Evolutionary conservation across 73 alveolate genomes (phyloP), one percentile per base, ranked within the genome.

Genomic region (Paramecium primaurelia): DNA sequence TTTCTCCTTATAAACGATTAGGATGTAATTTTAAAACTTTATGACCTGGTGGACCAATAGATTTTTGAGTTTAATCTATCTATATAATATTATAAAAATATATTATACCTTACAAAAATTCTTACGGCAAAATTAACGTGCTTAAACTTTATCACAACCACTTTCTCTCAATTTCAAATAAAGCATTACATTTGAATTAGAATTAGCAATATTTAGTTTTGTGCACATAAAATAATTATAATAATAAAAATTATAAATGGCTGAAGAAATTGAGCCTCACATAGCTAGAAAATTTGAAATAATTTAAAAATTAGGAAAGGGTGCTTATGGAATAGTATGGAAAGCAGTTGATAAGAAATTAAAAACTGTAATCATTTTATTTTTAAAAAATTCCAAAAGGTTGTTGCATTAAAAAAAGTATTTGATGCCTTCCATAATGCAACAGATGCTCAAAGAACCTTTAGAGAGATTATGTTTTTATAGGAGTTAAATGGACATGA

Each of bases 311-410:
- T 85, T 97, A 64, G 99, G 99, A 6, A 93, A 95, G 83, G 99
- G 99, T 6, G 99, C 99, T 3, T 96, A 97, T 86, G 99, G 99
- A n/a, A 93, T 97, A 22, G 99, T 97, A 18, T 97, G 98, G 98
- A 96, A 97, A 93, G 99, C 98, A 28, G 95, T 94, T 20, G 98
- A 97, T 87, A 96, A 95, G 95, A 95, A 93, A 73, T 69, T 83
- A 28, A 71, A 71, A 68, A 44, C 91, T 4, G 91, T 44, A 80
- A 38, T 7, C 44, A n/a, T 3, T 37, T 26, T 14, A 26, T 77
- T 22, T 93, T 54, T 18, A 0, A 51, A 51, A 51, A 54, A 16
- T 54, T 8, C 69, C 1, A 95, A 51, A 95, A 97, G 90, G 94
- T 95, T 16, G 97, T 96, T 14, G 99, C 99, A 11, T 47, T 97